Percentiles rank a stretch among this genome's conserved stretches.
Evolutionary conservation across 1,284 basidiomycete genomes (phyloP).

Genomic region (Sanghuangporus sanghuang): DNA sequence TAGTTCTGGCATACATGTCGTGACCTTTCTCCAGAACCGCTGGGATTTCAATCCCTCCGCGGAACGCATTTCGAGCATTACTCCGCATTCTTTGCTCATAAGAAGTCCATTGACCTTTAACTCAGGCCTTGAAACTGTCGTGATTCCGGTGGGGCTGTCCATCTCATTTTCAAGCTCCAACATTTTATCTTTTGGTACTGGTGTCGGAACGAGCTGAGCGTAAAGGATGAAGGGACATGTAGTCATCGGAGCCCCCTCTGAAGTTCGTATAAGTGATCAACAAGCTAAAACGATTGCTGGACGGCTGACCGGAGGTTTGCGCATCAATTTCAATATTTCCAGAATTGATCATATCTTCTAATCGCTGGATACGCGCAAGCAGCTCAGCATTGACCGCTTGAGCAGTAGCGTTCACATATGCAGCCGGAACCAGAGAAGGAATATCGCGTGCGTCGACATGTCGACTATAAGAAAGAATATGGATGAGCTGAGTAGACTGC

Average conservation of each 20-base stretch:
- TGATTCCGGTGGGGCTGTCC: slow-evolving; percentile 64
- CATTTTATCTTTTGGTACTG: slow-evolving; percentile 50
- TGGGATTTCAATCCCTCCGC: slow-evolving; percentile 67
- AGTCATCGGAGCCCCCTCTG: slow-evolving; percentile 47
- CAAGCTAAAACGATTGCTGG: slow-evolving; percentile 13
- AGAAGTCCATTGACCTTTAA: slow-evolving; percentile 58
- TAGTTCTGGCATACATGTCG: slow-evolving; percentile 56
- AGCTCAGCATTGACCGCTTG: slow-evolving; percentile 65
- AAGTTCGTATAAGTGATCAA: not conserved
- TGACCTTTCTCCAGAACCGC: slow-evolving; percentile 76
- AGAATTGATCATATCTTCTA: slow-evolving; percentile 57
- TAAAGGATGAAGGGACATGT: slow-evolving; percentile 62
- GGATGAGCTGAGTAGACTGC: not conserved
- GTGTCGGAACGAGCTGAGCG: slow-evolving; percentile 51
- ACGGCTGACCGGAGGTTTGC: slow-evolving; percentile 29
- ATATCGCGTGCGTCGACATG: slow-evolving; percentile 64
- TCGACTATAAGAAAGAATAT: slow-evolving; percentile 32
- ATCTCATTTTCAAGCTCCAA: slow-evolving; percentile 66
- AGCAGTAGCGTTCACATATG: slow-evolving; percentile 54
- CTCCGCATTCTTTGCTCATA: slow-evolving; percentile 74
- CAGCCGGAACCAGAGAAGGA: slow-evolving; percentile 56
- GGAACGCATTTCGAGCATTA: slow-evolving; percentile 60
- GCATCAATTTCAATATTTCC: slow-evolving; percentile 53
- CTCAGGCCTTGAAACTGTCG: slow-evolving; percentile 49
- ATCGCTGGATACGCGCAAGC: slow-evolving; percentile 47